Conservation (phyloP, 352 stramenopile species). For the Hyaloperonospora arabidopsidis region DNA sequence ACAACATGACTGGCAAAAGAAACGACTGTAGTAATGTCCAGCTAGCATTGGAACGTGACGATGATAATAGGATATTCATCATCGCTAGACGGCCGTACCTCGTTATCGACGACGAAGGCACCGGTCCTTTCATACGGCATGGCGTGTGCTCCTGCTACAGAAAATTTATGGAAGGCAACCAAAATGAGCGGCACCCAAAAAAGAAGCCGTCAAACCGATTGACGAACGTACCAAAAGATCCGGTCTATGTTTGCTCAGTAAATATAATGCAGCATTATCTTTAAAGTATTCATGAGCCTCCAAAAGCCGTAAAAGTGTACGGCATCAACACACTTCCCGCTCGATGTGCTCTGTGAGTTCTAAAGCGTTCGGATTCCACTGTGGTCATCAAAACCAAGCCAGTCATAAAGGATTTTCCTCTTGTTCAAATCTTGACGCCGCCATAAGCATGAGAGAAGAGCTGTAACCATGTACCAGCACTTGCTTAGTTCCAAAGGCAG, state of each 20-base stretch:
- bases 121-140: conserved; percentile 43
- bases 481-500: conserved; percentile 62
- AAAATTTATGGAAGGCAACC: conserved; percentile 8
- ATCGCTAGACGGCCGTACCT: conserved; percentile 23
- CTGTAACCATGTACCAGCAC: conserved; percentile 54
- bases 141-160: conserved; percentile 39
- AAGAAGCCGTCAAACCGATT: neutral
- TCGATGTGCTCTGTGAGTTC: conserved; percentile 64
- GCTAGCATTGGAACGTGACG: too few relatives aligned
- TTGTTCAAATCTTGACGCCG: neutral
- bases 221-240: conserved; percentile 26
- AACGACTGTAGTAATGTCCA: neutral
- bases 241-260: conserved; percentile 27
- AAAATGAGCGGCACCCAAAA: neutral
- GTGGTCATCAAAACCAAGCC: conserved; percentile 4
- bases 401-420: conserved; percentile 6
- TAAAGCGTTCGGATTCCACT: conserved; percentile 73
- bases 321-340: conserved; percentile 74
- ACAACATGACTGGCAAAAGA: too few relatives aligned
- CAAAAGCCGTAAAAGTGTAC: conserved; percentile 63
- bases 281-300: conserved; percentile 59
- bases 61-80: neutral
- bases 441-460: neutral
- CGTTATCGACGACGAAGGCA: conserved; percentile 73
- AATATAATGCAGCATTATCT: conserved; percentile 47